Evolutionary conservation across 2,329 filamentous ascomycete species (phyloP).

Genomic region (Beauveria brongniartii): DNA sequence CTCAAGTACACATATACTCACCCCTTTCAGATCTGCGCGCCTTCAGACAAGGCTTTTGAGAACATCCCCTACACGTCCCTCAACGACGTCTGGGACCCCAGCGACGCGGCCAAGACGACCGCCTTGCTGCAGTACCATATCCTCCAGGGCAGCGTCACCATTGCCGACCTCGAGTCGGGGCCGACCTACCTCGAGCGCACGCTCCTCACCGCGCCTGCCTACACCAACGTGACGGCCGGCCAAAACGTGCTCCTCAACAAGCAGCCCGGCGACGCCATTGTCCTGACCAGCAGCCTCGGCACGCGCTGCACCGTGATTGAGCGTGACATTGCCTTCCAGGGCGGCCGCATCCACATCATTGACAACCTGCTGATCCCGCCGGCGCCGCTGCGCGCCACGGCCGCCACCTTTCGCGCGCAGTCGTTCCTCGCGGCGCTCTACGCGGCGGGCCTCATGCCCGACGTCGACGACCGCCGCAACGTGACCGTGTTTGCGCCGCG

Average conservation of each 20-base stretch:
- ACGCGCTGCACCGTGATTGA: constrained; percentile 33
- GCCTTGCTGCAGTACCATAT: constrained; percentile 55
- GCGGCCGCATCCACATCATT: constrained; percentile 44
- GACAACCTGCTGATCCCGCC: constrained; percentile 45
- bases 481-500: constrained; percentile 58
- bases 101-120: constrained; percentile 36
- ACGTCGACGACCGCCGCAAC: constrained; percentile 32
- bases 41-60: constrained; percentile 49
- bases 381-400: constrained; percentile 37
- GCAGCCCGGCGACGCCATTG: constrained; percentile 31
- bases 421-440: constrained; percentile 31
- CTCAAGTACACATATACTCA: no score
- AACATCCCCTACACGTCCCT: constrained; percentile 45
- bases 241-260: constrained; percentile 40
- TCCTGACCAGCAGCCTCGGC: constrained; percentile 43
- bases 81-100: constrained; percentile 35
- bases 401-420: constrained; percentile 37
- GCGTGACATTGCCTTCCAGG: constrained; percentile 37
- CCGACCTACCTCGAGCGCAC: constrained; percentile 33
- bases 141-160: constrained; percentile 41
- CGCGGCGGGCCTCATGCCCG: constrained; percentile 25
- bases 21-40: constrained; percentile 40
- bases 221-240: constrained; percentile 41
- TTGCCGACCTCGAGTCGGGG: constrained; percentile 27
- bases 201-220: constrained; percentile 32